Base-by-base conservation (phyloP, 2,329 filamentous ascomycete species). In the Botryotinia convoluta region DNA sequence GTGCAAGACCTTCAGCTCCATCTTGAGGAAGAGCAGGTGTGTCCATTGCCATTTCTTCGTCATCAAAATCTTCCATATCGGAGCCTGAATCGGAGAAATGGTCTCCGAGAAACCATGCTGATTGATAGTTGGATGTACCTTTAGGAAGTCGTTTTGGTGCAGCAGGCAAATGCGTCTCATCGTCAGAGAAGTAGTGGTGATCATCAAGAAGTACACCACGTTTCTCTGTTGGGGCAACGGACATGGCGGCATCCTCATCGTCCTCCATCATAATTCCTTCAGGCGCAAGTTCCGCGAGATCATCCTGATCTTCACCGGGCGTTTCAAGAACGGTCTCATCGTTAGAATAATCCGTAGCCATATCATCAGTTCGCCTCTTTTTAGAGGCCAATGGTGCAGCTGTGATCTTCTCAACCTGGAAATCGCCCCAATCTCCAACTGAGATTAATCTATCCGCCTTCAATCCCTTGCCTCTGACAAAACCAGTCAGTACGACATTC, bases 141-240 rank as follows among this genome's bases (percentile, higher is more conserved):
- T 91, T 93, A 0, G 96, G 96, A 35, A 99, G 83, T 75, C 90
- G 89, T 83, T 91, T 96, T 10, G 93, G 93, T 45, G 84, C 83
- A 51, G 86, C 83, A 29, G 89, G 84, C 29, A 87, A 84, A 71
- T 90, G 86, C 60, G 87, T 86, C 71, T 96, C 92, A 64, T 96
- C 94, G 61, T 98, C 95, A 0, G 95, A 95, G 81, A 98, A 99
- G 82, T 99, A 99, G 81, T 98, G 95, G 82, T 99, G 95, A 77
- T 98, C 95, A 77, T 99, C 96, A 16, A 99, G 86, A 59, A 99
- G 85, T 1, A 99, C 96, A 76, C 95, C 96, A 83, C 95, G 97
- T 80, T 91, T 91, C 61, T 87, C 85, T 2, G 85, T 84, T 6
- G 82, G 81, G 67, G 82, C 82, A 35, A 86, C 84, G 5, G 85